Base-by-base conservation (phyloP, 345 rosid species). In the Brassica nigra region DNA sequence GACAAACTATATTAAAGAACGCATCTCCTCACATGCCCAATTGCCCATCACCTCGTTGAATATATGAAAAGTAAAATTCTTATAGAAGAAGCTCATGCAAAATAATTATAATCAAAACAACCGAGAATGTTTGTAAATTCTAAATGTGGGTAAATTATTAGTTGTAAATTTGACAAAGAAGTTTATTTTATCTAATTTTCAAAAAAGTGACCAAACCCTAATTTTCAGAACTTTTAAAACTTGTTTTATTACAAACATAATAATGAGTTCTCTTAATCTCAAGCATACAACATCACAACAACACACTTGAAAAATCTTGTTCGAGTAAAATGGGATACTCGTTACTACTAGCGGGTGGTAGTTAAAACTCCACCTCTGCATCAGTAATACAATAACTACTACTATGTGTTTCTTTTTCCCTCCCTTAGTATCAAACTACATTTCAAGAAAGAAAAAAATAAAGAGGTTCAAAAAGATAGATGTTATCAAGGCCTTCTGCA, bases 311-410 rank as follows among this genome's bases (percentile, higher is more conserved):
- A 5, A 66, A 55, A 58, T 18, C 47, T 69, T 16, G 62, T 61
- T 69, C 69, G 42, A n/a, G 44, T 42, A 27, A 73, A 42, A 73
- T 8, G 20, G 18, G 16, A 8, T 66, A 36, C 65, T 57, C 29
- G n/a, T 62, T n/a, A 70, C 73, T 71, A 33, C 30, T 74, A 74
- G 79, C 79, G 75, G 79, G 70, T 52, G 75, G 83, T 74, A 74
- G 82, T 72, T 72, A 74, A 36, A 74, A 69, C 78, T 75, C 83
- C 76, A 70, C 71, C 71, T 69, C 75, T 68, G 79, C 78, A 55
- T 36, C 55, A 68, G 70, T 80, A 68, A 61, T 44, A 68, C 28
- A 80, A 42, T 27, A 79, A 10, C 57, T 49, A 42, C 59, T 61
- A 29, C 16, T 23, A 63, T 63, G 30, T 10, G 8, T 55, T 8